These are phyloP conservation scores for Coprinopsis marcescibilis DNA, from an alignment of 768 basidiomycete species.

Conservation along the genomic window DNA sequence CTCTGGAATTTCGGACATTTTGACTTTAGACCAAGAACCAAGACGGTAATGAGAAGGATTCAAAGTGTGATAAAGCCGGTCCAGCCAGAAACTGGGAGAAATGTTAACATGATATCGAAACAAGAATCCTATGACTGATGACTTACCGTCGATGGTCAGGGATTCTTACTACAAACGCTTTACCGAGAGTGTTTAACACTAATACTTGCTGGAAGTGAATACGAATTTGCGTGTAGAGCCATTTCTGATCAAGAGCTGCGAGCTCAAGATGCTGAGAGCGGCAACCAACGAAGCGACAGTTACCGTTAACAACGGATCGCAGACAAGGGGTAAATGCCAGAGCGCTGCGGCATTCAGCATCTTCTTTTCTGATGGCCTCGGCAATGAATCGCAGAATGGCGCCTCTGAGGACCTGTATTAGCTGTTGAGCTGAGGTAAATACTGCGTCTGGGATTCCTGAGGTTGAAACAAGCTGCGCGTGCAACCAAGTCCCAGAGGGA, in stretches of 20 bases:
- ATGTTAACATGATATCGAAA: background rate
- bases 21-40: slow-evolving; percentile 37
- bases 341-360: slow-evolving; percentile 7
- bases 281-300: slow-evolving; percentile 12
- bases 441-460: slow-evolving; percentile 11
- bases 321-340: slow-evolving; percentile 16
- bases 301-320: slow-evolving; percentile 8
- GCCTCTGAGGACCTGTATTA: slow-evolving; percentile 11
- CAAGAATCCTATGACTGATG: background rate
- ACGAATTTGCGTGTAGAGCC: slow-evolving; percentile 15
- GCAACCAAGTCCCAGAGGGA: slow-evolving; percentile 24
- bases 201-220: slow-evolving; percentile 19
- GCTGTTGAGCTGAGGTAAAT: slow-evolving; percentile 12
- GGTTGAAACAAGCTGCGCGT: slow-evolving; percentile 9
- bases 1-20: slow-evolving; percentile 34
- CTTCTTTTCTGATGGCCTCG: slow-evolving; percentile 7
- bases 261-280: slow-evolving; percentile 12
- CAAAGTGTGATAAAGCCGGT: slow-evolving; percentile 41
- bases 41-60: slow-evolving; percentile 39
- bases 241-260: slow-evolving; percentile 10
- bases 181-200: slow-evolving; percentile 13
- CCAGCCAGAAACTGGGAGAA: slow-evolving; percentile 36
- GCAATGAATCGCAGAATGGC: slow-evolving; percentile 10
- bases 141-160: background rate
- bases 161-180: too few species aligned